Percentiles rank a stretch among this genome's conserved stretches.
phyloP scores from a whole-genome alignment of 2,329 filamentous ascomycete species.

The Ophiostoma novo-ulmi region DNA sequence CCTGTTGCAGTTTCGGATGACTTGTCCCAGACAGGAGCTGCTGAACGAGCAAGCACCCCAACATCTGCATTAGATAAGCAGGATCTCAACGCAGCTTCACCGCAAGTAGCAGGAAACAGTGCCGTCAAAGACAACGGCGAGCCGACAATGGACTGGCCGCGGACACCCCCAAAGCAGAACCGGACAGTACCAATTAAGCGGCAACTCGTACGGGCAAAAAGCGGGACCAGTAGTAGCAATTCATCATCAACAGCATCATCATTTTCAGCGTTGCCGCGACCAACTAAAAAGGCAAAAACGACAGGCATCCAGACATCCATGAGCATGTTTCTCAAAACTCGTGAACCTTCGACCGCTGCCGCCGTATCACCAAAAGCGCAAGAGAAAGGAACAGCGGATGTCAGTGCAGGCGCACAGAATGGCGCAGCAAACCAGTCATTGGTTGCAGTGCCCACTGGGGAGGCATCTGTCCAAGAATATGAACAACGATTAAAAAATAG shows the following conservation, averaged over 20 bases:
- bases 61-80: neutral
- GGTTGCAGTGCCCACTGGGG: neutral
- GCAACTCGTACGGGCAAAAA: conserved; percentile 13
- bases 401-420: neutral
- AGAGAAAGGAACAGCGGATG: neutral
- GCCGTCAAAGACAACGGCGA: neutral
- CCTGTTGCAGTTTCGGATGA: neutral
- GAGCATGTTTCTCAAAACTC: conserved; percentile 24
- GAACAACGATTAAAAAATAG: neutral
- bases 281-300: conserved; percentile 22
- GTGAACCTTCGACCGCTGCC: neutral
- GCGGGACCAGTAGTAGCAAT: neutral
- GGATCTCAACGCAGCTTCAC: too few species aligned
- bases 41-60: neutral
- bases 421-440: neutral
- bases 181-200: neutral
- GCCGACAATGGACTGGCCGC: neutral
- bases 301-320: conserved; percentile 25
- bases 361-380: neutral
- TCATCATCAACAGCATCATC: neutral
- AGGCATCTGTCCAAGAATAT: neutral
- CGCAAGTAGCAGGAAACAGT: neutral
- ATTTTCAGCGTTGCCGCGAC: neutral
- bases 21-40: neutral
- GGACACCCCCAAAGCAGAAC: neutral